These are phyloP conservation scores for Neonectria neomacrospora DNA, from an alignment of 2,329 filamentous ascomycete species.

Conservation along the genomic window DNA sequence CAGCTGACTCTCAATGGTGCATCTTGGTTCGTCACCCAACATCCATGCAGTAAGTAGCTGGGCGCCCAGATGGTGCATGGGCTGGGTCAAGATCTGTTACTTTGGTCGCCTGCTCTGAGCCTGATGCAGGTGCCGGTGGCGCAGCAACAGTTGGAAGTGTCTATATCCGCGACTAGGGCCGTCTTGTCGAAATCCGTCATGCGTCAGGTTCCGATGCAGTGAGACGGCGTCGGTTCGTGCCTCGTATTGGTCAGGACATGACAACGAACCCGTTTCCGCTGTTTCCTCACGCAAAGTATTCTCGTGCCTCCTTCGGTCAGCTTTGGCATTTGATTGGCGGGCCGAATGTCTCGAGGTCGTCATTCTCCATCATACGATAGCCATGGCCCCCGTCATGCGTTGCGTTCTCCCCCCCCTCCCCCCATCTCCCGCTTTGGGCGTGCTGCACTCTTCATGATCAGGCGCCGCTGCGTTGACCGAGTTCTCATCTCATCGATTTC, in stretches of 20 bases:
- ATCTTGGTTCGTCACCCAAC: conserved; percentile 11
- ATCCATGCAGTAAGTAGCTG: neutral
- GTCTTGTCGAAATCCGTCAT: neutral
- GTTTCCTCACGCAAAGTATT: neutral
- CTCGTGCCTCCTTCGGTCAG: neutral
- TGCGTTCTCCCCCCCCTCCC: neutral
- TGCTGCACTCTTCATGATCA: neutral
- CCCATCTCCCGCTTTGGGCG: neutral
- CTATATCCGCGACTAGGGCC: neutral
- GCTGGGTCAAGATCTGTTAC: neutral
- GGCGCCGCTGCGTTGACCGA: neutral
- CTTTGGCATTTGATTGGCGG: neutral
- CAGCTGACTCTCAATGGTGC: conserved; percentile 18
- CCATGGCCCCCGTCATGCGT: neutral
- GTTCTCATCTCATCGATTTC: no score
- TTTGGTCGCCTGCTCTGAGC: neutral
- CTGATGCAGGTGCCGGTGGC: neutral
- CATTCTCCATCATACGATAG: conserved; percentile 3
- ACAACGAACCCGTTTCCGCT: no score
- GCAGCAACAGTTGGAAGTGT: neutral
- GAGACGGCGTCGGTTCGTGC: neutral
- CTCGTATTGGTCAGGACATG: neutral
- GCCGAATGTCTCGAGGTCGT: neutral
- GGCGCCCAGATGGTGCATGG: conserved; percentile 1
- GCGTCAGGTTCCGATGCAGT: neutral